phyloP scores from a whole-genome alignment of 2,329 filamentous ascomycete species.

The Fusarium sp. region DNA sequence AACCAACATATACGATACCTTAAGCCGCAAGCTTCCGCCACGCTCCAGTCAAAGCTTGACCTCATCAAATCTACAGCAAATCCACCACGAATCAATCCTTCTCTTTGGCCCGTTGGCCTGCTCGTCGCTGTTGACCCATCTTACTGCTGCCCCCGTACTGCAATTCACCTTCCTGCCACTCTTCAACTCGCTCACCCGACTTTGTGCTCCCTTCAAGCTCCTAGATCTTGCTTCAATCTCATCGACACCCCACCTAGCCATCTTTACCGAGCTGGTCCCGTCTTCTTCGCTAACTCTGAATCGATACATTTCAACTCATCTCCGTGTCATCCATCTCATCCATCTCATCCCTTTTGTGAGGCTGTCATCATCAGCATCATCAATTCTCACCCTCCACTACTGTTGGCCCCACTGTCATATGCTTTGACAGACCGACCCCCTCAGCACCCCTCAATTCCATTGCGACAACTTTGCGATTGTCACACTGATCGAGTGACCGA shows the following conservation, averaged over 20 bases:
- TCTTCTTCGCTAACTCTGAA: constrained; percentile 15
- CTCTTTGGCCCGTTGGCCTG: constrained; percentile 19
- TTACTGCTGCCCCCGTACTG: constrained; percentile 19
- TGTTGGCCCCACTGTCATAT: constrained; percentile 33
- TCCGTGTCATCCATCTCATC: constrained; percentile 6
- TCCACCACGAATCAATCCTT: constrained; percentile 25
- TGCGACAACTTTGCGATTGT: constrained; percentile 34
- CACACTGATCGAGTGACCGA: constrained; percentile 17
- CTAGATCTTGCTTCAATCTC: constrained; percentile 37
- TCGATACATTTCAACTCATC: constrained; percentile 7
- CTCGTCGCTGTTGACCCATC: constrained; percentile 27
- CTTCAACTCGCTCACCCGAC: constrained; percentile 19
- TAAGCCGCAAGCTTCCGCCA: constrained; percentile 21
- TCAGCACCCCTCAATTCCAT: constrained; percentile 24
- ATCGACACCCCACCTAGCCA: constrained; percentile 41
- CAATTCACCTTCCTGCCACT: constrained; percentile 18
- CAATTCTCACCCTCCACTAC: constrained; percentile 6
- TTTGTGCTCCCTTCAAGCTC: constrained; percentile 23
- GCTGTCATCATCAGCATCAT: constrained; percentile 14
- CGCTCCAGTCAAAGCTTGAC: constrained; percentile 34
- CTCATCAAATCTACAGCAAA: constrained; percentile 34
- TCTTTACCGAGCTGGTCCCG: constrained; percentile 12
- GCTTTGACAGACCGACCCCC: constrained; percentile 34
- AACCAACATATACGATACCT: not conserved
- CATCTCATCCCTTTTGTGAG: constrained; percentile 22